phyloP scores from a whole-genome alignment of 1,284 basidiomycete species.

The Fomitiporia mediterranea region DNA sequence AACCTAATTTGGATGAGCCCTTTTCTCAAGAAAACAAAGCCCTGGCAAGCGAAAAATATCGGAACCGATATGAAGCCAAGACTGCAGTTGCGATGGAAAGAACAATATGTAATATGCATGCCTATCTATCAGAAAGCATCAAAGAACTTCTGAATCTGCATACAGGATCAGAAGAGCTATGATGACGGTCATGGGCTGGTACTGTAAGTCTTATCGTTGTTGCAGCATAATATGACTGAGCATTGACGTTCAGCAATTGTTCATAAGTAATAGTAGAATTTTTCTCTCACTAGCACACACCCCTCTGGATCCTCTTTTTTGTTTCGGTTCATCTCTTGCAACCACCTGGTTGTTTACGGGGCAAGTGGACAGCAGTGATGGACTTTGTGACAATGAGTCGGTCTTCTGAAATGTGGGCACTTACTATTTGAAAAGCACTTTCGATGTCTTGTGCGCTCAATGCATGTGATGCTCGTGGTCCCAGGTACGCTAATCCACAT shows the following conservation, averaged over 20 bases:
- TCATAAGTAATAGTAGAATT: too few species aligned
- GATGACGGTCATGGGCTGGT: too few species aligned
- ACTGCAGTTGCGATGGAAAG: background rate
- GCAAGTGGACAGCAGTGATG: background rate
- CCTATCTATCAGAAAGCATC: too few species aligned
- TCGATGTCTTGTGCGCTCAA: background rate
- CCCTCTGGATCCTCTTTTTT: too few species aligned
- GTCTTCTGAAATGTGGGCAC: too few species aligned
- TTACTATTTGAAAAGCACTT: background rate
- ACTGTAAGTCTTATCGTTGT: too few species aligned
- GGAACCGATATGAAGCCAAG: background rate
- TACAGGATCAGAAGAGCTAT: too few species aligned
- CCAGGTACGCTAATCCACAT: background rate
- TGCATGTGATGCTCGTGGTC: background rate
- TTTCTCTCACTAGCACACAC: too few species aligned
- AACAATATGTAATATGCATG: too few species aligned
- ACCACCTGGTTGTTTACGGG: background rate
- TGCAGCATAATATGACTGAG: too few species aligned
- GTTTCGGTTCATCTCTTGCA: background rate
- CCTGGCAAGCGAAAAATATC: background rate
- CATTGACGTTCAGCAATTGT: too few species aligned
- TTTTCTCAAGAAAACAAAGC: background rate
- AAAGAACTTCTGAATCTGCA: too few species aligned
- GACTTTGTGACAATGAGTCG: background rate
- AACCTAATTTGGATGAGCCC: background rate